Percentiles rank a stretch among this genome's conserved stretches.
Evolutionary conservation across 177 flowering plant species (phyloP).

Genomic region (Telopea speciosissima): DNA sequence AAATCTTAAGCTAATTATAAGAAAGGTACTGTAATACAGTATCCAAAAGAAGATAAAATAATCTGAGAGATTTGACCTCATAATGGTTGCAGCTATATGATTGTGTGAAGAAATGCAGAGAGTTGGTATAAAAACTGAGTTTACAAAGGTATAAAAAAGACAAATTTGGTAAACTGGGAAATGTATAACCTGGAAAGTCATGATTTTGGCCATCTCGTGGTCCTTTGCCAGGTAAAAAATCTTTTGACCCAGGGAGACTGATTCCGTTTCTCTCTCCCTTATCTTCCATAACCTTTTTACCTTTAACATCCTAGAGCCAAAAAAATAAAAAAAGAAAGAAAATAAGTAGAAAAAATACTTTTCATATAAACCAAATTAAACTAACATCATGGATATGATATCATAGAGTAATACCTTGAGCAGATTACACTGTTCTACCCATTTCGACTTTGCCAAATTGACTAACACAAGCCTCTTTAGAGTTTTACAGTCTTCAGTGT

Average conservation of each 20-base stretch:
- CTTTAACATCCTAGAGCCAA: slow-evolving; percentile 38
- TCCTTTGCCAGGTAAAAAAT: slow-evolving; percentile 31
- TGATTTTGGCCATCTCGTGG: slow-evolving; percentile 32
- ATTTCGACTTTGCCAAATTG: slow-evolving; percentile 51
- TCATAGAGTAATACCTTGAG: slow-evolving; percentile 49
- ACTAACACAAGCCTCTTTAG: slow-evolving; percentile 56
- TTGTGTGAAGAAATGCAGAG: too few species aligned
- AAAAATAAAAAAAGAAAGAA: slow-evolving; percentile 1
- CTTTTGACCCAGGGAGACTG: slow-evolving; percentile 23
- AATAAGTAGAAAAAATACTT: slow-evolving; percentile 4
- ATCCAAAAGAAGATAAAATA: background rate
- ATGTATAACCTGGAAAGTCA: slow-evolving; percentile 45
- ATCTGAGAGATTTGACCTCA: too few species aligned
- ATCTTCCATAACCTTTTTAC: slow-evolving; percentile 26
- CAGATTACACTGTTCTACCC: slow-evolving; percentile 59
- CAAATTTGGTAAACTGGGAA: background rate
- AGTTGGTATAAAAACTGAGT: too few species aligned
- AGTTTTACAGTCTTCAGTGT: slow-evolving; percentile 49
- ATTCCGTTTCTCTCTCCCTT: slow-evolving; percentile 20
- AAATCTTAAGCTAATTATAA: background rate
- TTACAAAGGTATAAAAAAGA: too few species aligned
- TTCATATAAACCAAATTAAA: slow-evolving; percentile 4
- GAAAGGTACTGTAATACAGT: background rate
- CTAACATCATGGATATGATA: background rate
- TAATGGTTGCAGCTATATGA: too few species aligned